These are phyloP conservation scores for Corymbia maculata DNA, from an alignment of 345 rosid genomes.

Conservation along the genomic window DNA sequence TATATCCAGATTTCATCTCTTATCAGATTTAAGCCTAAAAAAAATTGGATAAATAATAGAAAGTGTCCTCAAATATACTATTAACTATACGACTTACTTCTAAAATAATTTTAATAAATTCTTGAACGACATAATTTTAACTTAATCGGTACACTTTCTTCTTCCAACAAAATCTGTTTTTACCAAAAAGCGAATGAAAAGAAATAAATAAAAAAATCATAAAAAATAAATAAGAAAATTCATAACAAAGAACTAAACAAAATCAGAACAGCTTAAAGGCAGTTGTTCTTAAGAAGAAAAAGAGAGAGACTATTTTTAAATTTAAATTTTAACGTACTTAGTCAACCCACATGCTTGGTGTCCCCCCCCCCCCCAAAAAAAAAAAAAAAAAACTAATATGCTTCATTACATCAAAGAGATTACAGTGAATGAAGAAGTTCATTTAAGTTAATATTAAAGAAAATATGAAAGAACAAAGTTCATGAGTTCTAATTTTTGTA, in stretches of 20 bases:
- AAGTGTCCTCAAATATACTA: too few species aligned
- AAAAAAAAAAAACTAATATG: neutral
- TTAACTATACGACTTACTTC: too few species aligned
- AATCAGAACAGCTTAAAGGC: neutral
- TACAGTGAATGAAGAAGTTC: neutral
- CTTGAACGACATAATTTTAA: too few species aligned
- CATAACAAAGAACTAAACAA: neutral
- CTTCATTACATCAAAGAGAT: neutral
- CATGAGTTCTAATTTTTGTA: neutral
- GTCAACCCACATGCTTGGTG: neutral
- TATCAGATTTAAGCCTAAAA: too few species aligned
- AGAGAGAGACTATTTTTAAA: neutral
- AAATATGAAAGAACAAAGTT: neutral
- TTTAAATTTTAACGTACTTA: neutral
- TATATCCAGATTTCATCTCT: too few species aligned
- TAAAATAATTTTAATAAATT: too few species aligned
- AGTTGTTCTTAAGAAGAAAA: neutral
- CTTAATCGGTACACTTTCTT: too few species aligned
- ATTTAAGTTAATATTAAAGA: neutral
- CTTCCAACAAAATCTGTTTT: too few species aligned
- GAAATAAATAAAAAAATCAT: too few species aligned
- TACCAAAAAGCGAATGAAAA: too few species aligned
- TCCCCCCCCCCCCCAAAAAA: too few species aligned
- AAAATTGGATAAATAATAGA: too few species aligned
- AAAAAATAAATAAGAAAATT: neutral